A percentile compares a stretch with the other conserved stretches of the same genome.
Evolutionary conservation across 495 filamentous ascomycete genomes (phyloP).

Genomic region (Trichoderma orchidacearum): DNA sequence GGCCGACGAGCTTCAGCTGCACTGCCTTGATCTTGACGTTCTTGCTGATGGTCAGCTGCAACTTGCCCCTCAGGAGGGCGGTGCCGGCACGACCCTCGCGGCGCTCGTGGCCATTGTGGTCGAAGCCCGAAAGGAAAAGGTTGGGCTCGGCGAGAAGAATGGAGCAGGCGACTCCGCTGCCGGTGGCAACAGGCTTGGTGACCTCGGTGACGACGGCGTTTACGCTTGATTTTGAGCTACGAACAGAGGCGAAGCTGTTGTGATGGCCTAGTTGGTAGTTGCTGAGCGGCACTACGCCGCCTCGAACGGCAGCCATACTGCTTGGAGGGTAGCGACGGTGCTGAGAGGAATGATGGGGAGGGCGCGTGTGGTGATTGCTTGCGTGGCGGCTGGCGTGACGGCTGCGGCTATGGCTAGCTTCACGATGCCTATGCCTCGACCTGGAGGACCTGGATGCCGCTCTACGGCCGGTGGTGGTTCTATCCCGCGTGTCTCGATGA

Average conservation of each 20-base stretch:
- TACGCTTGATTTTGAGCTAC: slow-evolving; percentile 23
- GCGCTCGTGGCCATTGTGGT: slow-evolving; percentile 56
- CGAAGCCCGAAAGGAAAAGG: slow-evolving; percentile 82
- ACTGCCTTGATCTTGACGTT: slow-evolving; percentile 92
- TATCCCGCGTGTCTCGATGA: neutral
- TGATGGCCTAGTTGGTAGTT: slow-evolving; percentile 13
- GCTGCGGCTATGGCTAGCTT: neutral
- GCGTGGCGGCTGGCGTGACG: neutral
- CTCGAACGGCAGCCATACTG: slow-evolving; percentile 10
- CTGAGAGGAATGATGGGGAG: neutral
- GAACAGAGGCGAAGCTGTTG: slow-evolving; percentile 30
- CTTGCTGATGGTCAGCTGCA: slow-evolving; percentile 75
- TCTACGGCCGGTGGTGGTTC: neutral
- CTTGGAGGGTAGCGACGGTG: slow-evolving; percentile 11
- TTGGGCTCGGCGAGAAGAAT: slow-evolving; percentile 79
- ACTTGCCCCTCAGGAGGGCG: slow-evolving; percentile 72
- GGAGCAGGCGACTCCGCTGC: slow-evolving; percentile 56
- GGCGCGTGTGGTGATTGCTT: neutral
- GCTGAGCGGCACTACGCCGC: slow-evolving; percentile 4
- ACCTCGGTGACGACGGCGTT: slow-evolving; percentile 27
- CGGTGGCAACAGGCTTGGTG: slow-evolving; percentile 60
- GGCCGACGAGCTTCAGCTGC: slow-evolving; percentile 71
- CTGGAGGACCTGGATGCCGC: neutral
- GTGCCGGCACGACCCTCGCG: slow-evolving; percentile 43
- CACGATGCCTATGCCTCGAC: neutral